Base-by-base conservation (phyloP, 345 rosid genomes). In the Hypericum androsaemum region DNA sequence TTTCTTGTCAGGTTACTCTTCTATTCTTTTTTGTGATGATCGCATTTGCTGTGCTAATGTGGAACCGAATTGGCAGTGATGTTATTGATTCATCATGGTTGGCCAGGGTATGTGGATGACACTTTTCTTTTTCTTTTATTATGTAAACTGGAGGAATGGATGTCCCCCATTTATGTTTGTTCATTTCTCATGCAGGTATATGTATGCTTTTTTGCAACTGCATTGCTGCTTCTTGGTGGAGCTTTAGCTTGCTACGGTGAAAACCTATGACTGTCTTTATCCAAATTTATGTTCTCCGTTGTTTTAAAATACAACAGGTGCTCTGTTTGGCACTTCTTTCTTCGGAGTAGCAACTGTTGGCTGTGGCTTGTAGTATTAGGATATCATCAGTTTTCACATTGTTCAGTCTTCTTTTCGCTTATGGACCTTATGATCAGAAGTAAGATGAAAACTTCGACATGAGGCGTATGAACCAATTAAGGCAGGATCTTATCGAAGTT, bases 21-120 rank as follows among this genome's bases (percentile, higher is more conserved):
- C 59, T 80, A 54, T 54, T 67, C 43, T 77, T 78, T 64, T 53
- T 75, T 61, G 52, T 75, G 53, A 77, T 75, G 79, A 64, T 73
- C 49, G 58, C 73, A 43, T 77, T 75, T 47, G 79, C 81, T 22
- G 60, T 71, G 36, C 50, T 77, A 62, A 75, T 81, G 32, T 78
- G 87, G 83, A 73, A 77, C 63, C 83, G 74, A 55, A 69, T 62
- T n/a, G 69, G 81, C 57, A 68, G 73, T 60, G 68, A 56, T 67
- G 69, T 75, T 54, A 50, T 74, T 5, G 69, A 81, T 69, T 48
- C 87, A 59, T 65, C 76, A 48, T 6, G 62, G 54, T 56, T 75
- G 48, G 77, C 83, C 45, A 65, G 59, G 81, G 87, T 80, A 60
- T 49, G 56, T 43, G 35, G 6, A 16, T 35, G 37, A 17, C 53